Conservation (phyloP, 148 eudicot species). For the Beta vulgaris region DNA sequence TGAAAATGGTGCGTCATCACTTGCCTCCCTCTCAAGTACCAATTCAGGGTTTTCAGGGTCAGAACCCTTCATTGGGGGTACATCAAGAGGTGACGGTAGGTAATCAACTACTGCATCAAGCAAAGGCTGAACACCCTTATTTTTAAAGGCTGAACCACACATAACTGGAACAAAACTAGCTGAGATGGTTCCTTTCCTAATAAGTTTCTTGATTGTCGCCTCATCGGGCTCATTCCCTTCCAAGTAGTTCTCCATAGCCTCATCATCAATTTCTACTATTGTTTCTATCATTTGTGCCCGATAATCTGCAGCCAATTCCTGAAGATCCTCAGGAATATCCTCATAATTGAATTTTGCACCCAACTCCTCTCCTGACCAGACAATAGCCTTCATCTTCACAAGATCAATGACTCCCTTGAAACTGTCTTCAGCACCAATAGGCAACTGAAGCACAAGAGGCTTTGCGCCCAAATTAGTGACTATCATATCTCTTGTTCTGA, state of each 20-base stretch:
- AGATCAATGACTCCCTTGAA: constrained; percentile 86
- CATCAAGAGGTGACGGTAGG: constrained; percentile 86
- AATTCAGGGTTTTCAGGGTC: constrained; percentile 90
- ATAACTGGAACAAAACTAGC: constrained; percentile 77
- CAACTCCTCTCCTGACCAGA: constrained; percentile 97
- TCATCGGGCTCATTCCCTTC: constrained; percentile 94
- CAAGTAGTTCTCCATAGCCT: constrained; percentile 74
- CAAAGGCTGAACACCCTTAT: constrained; percentile 96
- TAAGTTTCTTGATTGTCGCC: constrained; percentile 69
- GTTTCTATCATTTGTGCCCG: constrained; percentile 69
- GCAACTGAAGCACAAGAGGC: constrained; percentile 85
- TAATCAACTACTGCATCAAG: constrained; percentile 98
- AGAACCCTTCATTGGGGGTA: constrained; percentile 90
- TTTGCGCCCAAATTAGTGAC: constrained; percentile 90
- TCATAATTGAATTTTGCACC: constrained; percentile 79
- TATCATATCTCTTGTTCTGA: constrained; percentile 93
- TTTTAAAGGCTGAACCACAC: constrained; percentile 97
- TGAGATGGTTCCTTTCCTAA: constrained; percentile 73
- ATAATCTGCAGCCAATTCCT: constrained; percentile 67
- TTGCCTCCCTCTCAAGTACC: constrained; percentile 56
- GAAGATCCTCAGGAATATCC: constrained; percentile 78
- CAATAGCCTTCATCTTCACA: constrained; percentile 76
- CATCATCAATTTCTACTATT: constrained; percentile 77
- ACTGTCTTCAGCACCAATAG: constrained; percentile 86
- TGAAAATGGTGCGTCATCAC: constrained; percentile 87